A percentile compares a stretch with the other conserved stretches of the same genome.
Evolutionary conservation across 306 rosid species (phyloP).

Genomic region (Rosa lucieae): DNA sequence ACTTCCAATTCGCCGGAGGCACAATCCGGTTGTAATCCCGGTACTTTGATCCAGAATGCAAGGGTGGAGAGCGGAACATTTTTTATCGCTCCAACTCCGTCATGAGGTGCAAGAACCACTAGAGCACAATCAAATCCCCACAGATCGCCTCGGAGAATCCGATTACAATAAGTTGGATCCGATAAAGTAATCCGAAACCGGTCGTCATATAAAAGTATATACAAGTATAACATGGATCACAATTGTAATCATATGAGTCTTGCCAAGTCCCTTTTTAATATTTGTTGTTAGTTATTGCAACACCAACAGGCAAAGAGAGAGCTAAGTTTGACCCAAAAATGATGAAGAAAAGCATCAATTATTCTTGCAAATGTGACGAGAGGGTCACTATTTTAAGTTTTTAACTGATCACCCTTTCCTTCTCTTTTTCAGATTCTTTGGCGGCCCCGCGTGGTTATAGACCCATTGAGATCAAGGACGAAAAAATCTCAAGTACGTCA

Average conservation of each 20-base stretch:
- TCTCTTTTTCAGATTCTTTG: neutral
- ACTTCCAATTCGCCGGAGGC: conserved; percentile 17
- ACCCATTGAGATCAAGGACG: too few relatives aligned
- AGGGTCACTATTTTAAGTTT: neutral
- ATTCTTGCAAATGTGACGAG: neutral
- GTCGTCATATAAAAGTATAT: too few relatives aligned
- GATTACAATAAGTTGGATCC: too few relatives aligned
- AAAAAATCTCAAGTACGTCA: too few relatives aligned
- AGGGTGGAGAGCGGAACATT: too few relatives aligned
- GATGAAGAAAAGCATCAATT: neutral
- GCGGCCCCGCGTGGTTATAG: neutral
- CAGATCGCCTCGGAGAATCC: too few relatives aligned
- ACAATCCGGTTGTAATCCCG: too few relatives aligned
- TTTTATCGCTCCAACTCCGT: too few relatives aligned
- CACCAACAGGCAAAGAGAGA: neutral
- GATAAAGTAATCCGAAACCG: too few relatives aligned
- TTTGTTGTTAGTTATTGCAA: neutral
- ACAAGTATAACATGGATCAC: neutral
- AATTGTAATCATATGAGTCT: neutral
- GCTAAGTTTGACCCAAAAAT: neutral
- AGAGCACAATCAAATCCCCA: too few relatives aligned
- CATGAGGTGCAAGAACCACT: too few relatives aligned
- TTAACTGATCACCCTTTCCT: neutral
- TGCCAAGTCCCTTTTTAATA: neutral
- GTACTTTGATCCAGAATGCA: too few relatives aligned